Conservation (phyloP, 1,284 basidiomycete species). For the Heliocybe sulcata region DNA sequence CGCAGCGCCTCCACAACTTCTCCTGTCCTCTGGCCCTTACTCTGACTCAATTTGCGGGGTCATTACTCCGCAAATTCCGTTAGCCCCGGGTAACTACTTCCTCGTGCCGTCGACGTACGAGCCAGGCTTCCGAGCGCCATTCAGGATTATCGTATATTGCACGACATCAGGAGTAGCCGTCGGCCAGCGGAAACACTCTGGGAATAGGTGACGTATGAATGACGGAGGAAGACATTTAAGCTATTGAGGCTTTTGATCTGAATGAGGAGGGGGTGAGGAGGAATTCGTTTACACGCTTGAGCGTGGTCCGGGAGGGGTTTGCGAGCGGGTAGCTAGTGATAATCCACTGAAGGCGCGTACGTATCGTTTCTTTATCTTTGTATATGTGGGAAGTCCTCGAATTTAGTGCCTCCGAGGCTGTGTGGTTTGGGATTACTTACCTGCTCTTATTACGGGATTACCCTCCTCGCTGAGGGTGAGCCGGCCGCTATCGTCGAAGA, state of each 20-base stretch:
- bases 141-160: slow-evolving; percentile 60
- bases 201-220: not conserved
- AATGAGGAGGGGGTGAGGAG: slow-evolving; percentile 35
- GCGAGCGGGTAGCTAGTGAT: slow-evolving; percentile 62
- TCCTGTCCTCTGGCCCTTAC: slow-evolving; percentile 66
- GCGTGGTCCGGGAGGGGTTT: slow-evolving; percentile 69
- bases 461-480: slow-evolving; percentile 13
- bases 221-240: not conserved
- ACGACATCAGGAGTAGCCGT: slow-evolving; percentile 14
- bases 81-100: slow-evolving; percentile 61
- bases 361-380: slow-evolving; percentile 53
- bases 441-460: not conserved
- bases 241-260: not conserved
- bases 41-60: slow-evolving; percentile 67
- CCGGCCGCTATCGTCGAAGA: slow-evolving; percentile 49
- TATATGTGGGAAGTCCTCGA: too few species aligned
- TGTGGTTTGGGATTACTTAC: too few species aligned
- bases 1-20: slow-evolving; percentile 16
- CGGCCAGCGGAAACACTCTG: not conserved
- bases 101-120: slow-evolving; percentile 71
- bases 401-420: too few species aligned
- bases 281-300: slow-evolving; percentile 76
- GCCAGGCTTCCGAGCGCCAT: slow-evolving; percentile 47
- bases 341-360: slow-evolving; percentile 74
- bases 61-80: slow-evolving; percentile 41